Percentiles rank a stretch among this genome's conserved stretches.
phyloP scores from a whole-genome alignment of 2,329 filamentous ascomycete genomes.

The Ophiostoma perfectum region DNA sequence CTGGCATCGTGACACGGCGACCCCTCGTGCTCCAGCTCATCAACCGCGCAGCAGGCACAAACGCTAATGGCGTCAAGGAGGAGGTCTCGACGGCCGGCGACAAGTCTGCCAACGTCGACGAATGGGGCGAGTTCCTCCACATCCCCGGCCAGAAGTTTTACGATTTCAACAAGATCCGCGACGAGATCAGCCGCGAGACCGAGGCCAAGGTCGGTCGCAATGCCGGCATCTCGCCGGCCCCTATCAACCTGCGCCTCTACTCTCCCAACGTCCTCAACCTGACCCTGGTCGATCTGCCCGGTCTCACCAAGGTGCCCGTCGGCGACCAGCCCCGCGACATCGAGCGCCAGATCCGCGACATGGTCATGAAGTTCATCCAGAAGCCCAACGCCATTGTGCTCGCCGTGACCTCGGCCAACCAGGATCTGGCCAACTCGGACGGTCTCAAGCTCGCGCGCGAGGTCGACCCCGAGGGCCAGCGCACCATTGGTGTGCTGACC shows the following conservation, averaged over 20 bases:
- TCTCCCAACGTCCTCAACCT: slow-evolving; percentile 94
- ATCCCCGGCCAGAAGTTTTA: slow-evolving; percentile 86
- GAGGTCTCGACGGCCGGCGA: slow-evolving; percentile 65
- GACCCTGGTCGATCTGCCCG: slow-evolving; percentile 91
- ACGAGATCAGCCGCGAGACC: slow-evolving; percentile 88
- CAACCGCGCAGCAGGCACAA: slow-evolving; percentile 65
- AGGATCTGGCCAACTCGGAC: slow-evolving; percentile 97
- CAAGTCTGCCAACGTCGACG: slow-evolving; percentile 83
- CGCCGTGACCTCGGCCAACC: slow-evolving; percentile 93
- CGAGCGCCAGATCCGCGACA: slow-evolving; percentile 93
- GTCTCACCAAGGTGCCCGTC: slow-evolving; percentile 95
- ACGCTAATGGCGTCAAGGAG: slow-evolving; percentile 67
- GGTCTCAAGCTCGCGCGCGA: slow-evolving; percentile 93
- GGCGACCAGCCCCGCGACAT: slow-evolving; percentile 97
- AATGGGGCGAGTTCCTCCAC: slow-evolving; percentile 99
- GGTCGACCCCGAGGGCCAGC: slow-evolving; percentile 88
- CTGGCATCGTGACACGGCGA: slow-evolving; percentile 92
- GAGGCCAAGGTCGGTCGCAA: slow-evolving; percentile 66
- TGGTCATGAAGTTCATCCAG: slow-evolving; percentile 97
- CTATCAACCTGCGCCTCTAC: slow-evolving; percentile 98
- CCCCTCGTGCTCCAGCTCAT: slow-evolving; percentile 96
- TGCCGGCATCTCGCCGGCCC: slow-evolving; percentile 95
- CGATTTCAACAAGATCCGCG: slow-evolving; percentile 96
- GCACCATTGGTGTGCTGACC: slow-evolving; percentile 95
- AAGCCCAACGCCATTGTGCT: slow-evolving; percentile 98